Conservation (phyloP, 371 early-diverging fungal species). For the Mucor piriformis region DNA sequence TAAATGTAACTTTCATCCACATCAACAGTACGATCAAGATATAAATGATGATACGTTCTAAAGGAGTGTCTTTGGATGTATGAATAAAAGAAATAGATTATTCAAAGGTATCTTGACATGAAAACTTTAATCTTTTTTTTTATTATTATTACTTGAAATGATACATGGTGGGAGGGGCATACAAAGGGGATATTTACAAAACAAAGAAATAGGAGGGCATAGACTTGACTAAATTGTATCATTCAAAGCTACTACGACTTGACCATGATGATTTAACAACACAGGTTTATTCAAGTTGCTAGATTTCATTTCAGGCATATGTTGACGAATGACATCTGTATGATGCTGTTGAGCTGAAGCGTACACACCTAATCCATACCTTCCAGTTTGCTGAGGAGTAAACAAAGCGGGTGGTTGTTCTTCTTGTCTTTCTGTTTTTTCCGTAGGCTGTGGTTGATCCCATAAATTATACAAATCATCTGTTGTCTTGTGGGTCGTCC, state of each 20-base stretch:
- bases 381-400: slow-evolving; percentile 1
- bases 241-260: slow-evolving; percentile 11
- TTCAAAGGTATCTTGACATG: too few species aligned
- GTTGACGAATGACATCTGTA: slow-evolving; percentile 49
- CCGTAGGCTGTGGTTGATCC: neutral
- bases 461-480: slow-evolving; percentile 6
- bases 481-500: neutral
- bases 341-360: slow-evolving; percentile 57
- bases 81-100: too few species aligned
- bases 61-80: too few species aligned
- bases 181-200: slow-evolving; percentile 7
- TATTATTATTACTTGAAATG: too few species aligned
- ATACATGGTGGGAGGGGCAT: neutral
- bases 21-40: too few species aligned
- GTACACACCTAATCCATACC: slow-evolving; percentile 47
- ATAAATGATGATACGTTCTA: too few species aligned
- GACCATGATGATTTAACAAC: slow-evolving; percentile 31
- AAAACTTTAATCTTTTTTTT: too few species aligned
- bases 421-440: neutral
- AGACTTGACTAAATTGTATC: neutral
- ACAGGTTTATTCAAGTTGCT: slow-evolving; percentile 23
- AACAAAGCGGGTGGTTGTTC: neutral
- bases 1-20: too few species aligned
- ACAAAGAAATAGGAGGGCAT: neutral
- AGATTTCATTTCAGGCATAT: slow-evolving; percentile 28